These are phyloP conservation scores for Chrysanthemum lavandulifolium DNA, from an alignment of 129 eudicot genomes.

Conservation along the genomic window DNA sequence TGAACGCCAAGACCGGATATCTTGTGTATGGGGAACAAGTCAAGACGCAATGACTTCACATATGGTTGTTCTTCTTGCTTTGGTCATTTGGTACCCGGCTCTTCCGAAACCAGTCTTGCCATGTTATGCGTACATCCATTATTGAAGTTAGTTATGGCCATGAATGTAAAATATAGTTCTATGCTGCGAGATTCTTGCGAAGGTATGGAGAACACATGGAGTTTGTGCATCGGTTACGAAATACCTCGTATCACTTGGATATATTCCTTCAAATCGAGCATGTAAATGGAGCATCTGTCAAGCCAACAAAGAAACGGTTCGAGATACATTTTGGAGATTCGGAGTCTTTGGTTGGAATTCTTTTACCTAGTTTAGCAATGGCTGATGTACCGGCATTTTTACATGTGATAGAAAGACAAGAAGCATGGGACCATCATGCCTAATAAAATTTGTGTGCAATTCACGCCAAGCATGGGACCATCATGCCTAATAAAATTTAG, in stretches of 20 bases:
- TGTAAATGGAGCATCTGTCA: too few species aligned
- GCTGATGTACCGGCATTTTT: conserved; percentile 78
- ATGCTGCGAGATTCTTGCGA: conserved; percentile 97
- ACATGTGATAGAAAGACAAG: conserved; percentile 77
- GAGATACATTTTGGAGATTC: conserved; percentile 52
- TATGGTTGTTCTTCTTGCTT: conserved; percentile 87
- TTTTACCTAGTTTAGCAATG: conserved; percentile 97
- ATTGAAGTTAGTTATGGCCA: conserved; percentile 85
- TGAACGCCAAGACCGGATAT: conserved; percentile 90
- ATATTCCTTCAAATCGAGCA: conserved; percentile 79
- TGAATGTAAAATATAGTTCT: conserved; percentile 82
- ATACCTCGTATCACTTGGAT: conserved; percentile 77
- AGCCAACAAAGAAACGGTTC: conserved; percentile 24
- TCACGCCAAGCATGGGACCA: too few species aligned
- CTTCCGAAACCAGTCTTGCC: conserved; percentile 81
- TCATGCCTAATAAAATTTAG: too few species aligned
- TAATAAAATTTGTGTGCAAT: too few species aligned
- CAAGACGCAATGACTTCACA: conserved; percentile 98
- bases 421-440: too few species aligned
- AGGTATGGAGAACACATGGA: conserved; percentile 99
- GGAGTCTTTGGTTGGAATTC: conserved; percentile 65
- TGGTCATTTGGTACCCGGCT: conserved; percentile 95
- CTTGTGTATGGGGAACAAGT: conserved; percentile 91
- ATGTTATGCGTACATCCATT: conserved; percentile 58
- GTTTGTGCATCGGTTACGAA: conserved; percentile 67